A percentile compares a stretch with the other conserved stretches of the same genome.
These are phyloP conservation scores for Jatropha multifida DNA, from an alignment of 441 rosid species.

Conservation along the genomic window DNA sequence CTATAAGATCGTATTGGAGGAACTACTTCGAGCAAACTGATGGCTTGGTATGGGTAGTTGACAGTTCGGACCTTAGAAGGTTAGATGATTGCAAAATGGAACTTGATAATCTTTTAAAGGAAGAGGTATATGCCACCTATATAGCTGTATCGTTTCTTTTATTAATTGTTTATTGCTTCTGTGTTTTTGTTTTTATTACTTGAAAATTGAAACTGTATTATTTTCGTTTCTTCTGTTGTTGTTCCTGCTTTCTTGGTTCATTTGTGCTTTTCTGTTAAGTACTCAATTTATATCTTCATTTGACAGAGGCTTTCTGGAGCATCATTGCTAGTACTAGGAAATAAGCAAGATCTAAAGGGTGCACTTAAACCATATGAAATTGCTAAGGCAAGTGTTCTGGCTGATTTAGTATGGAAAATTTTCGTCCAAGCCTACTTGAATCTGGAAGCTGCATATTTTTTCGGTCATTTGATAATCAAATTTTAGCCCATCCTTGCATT, in stretches of 20 bases:
- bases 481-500: too few species aligned
- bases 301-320: slow-evolving; percentile 91
- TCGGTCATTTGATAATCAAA: too few species aligned
- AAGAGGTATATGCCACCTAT: slow-evolving; percentile 57
- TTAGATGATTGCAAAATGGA: slow-evolving; percentile 94
- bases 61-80: slow-evolving; percentile 92
- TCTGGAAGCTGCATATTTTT: too few species aligned
- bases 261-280: not conserved
- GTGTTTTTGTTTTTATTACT: not conserved
- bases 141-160: not conserved
- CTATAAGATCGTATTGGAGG: slow-evolving; percentile 97
- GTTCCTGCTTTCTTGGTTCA: not conserved
- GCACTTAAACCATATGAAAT: slow-evolving; percentile 82
- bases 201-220: not conserved
- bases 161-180: not conserved
- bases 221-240: not conserved
- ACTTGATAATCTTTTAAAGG: slow-evolving; percentile 87
- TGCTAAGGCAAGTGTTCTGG: slow-evolving; percentile 54
- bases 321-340: slow-evolving; percentile 79
- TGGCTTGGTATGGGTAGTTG: slow-evolving; percentile 97
- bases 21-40: slow-evolving; percentile 98
- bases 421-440: not conserved
- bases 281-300: slow-evolving; percentile 11
- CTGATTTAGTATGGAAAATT: not conserved
- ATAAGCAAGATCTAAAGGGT: slow-evolving; percentile 92